Conservation (phyloP, 2,329 filamentous ascomycete genomes). For the Macrophomina phaseolina region DNA sequence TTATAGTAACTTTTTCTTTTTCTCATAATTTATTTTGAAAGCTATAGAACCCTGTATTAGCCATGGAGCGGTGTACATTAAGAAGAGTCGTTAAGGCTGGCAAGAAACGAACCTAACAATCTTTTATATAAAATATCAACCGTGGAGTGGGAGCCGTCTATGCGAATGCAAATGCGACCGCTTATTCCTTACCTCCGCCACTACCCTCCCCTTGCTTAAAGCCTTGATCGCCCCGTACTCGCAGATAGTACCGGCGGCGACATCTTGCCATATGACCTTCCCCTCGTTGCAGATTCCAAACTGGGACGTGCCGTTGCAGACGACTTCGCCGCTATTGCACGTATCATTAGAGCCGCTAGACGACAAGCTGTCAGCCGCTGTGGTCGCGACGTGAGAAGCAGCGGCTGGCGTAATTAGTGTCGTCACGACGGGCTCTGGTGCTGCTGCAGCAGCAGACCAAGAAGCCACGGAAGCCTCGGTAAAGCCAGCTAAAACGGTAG, state of each 20-base stretch:
- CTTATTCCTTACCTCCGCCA: background rate
- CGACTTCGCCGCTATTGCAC: constrained; percentile 12
- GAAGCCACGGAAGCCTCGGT: constrained; percentile 36
- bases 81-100: background rate
- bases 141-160: background rate
- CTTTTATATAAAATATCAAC: background rate
- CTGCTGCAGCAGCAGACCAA: constrained; percentile 46
- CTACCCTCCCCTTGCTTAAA: background rate
- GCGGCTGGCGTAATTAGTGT: background rate
- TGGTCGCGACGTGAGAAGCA: too few species aligned
- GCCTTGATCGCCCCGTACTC: constrained; percentile 45
- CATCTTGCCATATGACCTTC: constrained; percentile 38
- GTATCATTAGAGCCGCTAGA: background rate
- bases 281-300: constrained; percentile 54
- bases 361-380: background rate
- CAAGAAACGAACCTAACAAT: background rate
- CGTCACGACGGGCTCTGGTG: background rate
- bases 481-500: background rate
- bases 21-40: too few species aligned
- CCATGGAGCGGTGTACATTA: background rate
- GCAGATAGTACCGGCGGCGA: constrained; percentile 53
- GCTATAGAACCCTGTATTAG: too few species aligned
- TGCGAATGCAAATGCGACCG: background rate
- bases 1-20: too few species aligned
- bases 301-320: constrained; percentile 41